Percentiles rank a stretch among this genome's conserved stretches.
Evolutionary conservation across 2,329 filamentous ascomycete genomes (phyloP).

Genomic region (Claviceps digitariae): DNA sequence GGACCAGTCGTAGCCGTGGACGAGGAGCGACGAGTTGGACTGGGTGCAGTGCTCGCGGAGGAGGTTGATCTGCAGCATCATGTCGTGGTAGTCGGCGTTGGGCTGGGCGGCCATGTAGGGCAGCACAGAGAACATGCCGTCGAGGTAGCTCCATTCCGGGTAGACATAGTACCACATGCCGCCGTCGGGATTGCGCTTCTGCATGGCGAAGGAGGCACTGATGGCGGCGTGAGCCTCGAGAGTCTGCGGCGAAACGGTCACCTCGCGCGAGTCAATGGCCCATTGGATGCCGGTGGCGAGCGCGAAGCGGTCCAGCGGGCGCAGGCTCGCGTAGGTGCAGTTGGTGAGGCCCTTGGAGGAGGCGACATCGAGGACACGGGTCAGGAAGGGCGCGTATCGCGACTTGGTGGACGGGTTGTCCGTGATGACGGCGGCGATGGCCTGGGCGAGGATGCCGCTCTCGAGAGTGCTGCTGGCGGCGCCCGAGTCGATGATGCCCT

Average conservation of each 20-base stretch:
- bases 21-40: constrained; percentile 7
- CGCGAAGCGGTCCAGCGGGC: constrained; percentile 13
- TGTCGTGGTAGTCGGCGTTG: constrained; percentile 9
- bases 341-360: constrained; percentile 6
- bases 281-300: constrained; percentile 8
- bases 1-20: constrained; percentile 40
- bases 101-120: constrained; percentile 21
- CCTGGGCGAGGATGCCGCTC: constrained; percentile 11
- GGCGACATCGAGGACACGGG: constrained; percentile 7
- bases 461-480: constrained; percentile 12
- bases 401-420: constrained; percentile 7
- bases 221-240: constrained; percentile 8
- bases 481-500: constrained; percentile 11
- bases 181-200: constrained; percentile 18
- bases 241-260: not conserved
- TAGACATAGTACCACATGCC: constrained; percentile 29
- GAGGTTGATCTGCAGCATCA: constrained; percentile 10
- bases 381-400: constrained; percentile 7
- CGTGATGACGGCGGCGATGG: constrained; percentile 7
- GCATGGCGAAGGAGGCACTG: constrained; percentile 10
- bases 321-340: constrained; percentile 5
- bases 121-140: constrained; percentile 36
- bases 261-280: constrained; percentile 1
- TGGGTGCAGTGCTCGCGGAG: constrained; percentile 7
- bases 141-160: constrained; percentile 38